Conservation (phyloP, 176 grass and related monocot species). For the Lolium perenne region DNA sequence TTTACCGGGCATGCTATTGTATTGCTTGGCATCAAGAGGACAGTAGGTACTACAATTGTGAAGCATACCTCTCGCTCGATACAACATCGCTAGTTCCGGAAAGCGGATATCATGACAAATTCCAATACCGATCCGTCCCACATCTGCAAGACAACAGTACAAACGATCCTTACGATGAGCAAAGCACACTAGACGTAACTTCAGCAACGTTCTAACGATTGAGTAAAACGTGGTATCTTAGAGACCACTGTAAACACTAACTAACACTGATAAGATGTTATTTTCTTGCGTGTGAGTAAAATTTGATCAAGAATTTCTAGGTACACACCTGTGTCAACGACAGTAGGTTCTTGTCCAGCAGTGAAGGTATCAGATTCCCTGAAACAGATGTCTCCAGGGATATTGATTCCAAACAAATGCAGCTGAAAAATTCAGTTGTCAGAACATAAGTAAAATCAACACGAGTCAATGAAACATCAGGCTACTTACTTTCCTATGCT, state of each 20-base stretch:
- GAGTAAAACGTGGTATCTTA: background rate
- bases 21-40: background rate
- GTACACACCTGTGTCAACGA: slow-evolving; percentile 63
- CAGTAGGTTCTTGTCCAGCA: slow-evolving; percentile 51
- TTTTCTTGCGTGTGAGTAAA: background rate
- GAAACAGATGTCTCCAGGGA: slow-evolving; percentile 56
- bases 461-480: background rate
- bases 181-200: background rate
- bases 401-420: slow-evolving; percentile 61
- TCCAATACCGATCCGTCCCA: slow-evolving; percentile 67
- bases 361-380: slow-evolving; percentile 64
- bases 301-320: background rate
- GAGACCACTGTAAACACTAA: background rate
- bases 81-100: slow-evolving; percentile 65
- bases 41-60: background rate
- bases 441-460: background rate
- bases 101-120: slow-evolving; percentile 80
- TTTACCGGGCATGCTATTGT: background rate
- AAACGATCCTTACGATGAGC: background rate
- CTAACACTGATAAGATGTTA: background rate
- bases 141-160: slow-evolving; percentile 40
- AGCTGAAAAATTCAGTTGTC: slow-evolving; percentile 50
- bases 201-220: background rate
- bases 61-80: slow-evolving; percentile 60
- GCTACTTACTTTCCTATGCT: slow-evolving; percentile 64